Evolutionary conservation across 2,329 filamentous ascomycete genomes (phyloP).

Genomic region (Cladosporium phlei): DNA sequence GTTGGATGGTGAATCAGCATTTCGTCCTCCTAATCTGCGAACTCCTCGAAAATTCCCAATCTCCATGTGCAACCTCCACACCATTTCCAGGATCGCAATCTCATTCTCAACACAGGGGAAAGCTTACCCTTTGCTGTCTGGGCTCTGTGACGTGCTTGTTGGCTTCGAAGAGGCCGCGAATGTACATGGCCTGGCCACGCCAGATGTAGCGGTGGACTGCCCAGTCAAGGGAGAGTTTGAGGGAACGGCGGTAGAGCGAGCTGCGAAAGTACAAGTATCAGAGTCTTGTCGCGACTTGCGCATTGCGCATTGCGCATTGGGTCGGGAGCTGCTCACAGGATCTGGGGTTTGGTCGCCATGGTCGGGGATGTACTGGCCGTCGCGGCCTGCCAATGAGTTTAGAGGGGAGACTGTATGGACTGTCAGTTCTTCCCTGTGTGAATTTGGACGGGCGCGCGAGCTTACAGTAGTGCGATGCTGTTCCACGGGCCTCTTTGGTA

Average conservation of each 20-base stretch:
- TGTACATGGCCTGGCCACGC: conserved; percentile 94
- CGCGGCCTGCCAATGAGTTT: conserved; percentile 13
- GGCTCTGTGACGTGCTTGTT: conserved; percentile 82
- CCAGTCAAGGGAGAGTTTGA: conserved; percentile 95
- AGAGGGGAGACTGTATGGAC: conserved; percentile 12
- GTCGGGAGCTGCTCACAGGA: conserved; percentile 9
- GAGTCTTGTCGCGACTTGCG: conserved; percentile 3
- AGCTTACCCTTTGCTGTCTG: conserved; percentile 72
- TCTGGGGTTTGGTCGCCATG: conserved; percentile 15
- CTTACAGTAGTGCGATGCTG: conserved; percentile 7
- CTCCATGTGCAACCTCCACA: neutral
- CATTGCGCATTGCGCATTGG: conserved; percentile 1
- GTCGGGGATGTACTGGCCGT: conserved; percentile 8
- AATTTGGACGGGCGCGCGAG: neutral
- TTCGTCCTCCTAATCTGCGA: neutral
- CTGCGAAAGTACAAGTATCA: conserved; percentile 40
- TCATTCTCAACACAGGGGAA: neutral
- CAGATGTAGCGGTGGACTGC: conserved; percentile 86
- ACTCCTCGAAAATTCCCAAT: neutral
- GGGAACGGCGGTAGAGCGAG: conserved; percentile 79
- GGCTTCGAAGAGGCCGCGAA: conserved; percentile 89
- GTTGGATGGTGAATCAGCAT: neutral
- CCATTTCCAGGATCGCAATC: neutral
- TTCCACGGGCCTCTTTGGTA: conserved; percentile 6
- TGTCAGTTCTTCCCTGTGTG: no score